Conservation (phyloP, 352 stramenopile genomes). For the Globisporangium polare region DNA sequence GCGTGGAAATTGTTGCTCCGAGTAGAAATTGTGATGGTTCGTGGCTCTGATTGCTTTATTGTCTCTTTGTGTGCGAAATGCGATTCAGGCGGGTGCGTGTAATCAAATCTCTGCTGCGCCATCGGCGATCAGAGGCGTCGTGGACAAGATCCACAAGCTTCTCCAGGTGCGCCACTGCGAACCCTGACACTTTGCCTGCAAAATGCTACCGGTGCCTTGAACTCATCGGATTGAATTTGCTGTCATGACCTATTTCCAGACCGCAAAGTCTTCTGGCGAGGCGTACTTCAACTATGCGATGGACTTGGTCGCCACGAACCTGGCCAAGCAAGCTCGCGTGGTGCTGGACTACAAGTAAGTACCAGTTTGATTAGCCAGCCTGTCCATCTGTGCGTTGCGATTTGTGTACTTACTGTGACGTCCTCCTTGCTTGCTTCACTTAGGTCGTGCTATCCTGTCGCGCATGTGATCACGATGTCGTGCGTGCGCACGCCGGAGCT, state of each 20-base stretch:
- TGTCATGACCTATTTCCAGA: slow-evolving; percentile 23
- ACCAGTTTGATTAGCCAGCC: not conserved
- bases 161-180: slow-evolving; percentile 33
- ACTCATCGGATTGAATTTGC: not conserved
- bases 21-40: not conserved
- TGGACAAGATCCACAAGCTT: slow-evolving; percentile 65
- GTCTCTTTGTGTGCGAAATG: not conserved
- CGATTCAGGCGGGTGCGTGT: slow-evolving; percentile 54
- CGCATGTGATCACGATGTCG: slow-evolving; percentile 74
- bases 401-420: not conserved
- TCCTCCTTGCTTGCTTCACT: not conserved
- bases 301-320: slow-evolving; percentile 62
- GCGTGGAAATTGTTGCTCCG: not conserved
- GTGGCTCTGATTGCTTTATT: not conserved
- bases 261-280: slow-evolving; percentile 44
- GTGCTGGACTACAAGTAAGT: slow-evolving; percentile 74
- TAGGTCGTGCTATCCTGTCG: slow-evolving; percentile 67
- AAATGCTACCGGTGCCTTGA: not conserved
- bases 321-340: slow-evolving; percentile 63
- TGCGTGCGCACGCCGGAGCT: slow-evolving; percentile 71
- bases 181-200: not conserved
- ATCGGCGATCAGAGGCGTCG: slow-evolving; percentile 55
- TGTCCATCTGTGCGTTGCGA: not conserved
- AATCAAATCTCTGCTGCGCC: slow-evolving; percentile 77
- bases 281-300: slow-evolving; percentile 70